These are phyloP conservation scores for Trichoderma koningiopsis DNA, from an alignment of 2,329 filamentous ascomycete species.

Conservation along the genomic window DNA sequence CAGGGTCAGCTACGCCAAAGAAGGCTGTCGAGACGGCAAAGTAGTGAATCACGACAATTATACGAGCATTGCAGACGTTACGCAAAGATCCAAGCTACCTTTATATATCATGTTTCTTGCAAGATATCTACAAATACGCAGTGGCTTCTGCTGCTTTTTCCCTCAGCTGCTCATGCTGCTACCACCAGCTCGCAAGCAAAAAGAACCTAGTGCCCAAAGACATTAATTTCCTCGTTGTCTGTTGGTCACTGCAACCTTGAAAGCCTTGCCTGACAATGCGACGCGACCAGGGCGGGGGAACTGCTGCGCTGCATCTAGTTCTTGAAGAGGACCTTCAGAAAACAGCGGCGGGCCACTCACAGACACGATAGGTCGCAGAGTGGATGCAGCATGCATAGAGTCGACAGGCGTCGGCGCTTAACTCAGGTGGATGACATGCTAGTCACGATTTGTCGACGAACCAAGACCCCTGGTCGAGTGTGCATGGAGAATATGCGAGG, in stretches of 20 bases:
- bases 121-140: neutral
- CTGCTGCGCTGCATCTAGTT: slow-evolving; percentile 22
- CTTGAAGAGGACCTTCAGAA: slow-evolving; percentile 19
- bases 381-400: slow-evolving; percentile 50
- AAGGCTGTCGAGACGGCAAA: slow-evolving; percentile 1
- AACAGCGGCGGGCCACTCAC: slow-evolving; percentile 28
- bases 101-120: neutral
- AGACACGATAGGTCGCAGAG: slow-evolving; percentile 23
- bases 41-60: neutral
- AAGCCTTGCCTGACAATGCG: slow-evolving; percentile 13
- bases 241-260: neutral
- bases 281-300: slow-evolving; percentile 17
- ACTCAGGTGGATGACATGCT: slow-evolving; percentile 45
- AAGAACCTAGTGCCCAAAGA: neutral
- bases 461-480: neutral
- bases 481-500: slow-evolving; percentile 13
- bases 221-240: neutral
- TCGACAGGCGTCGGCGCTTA: slow-evolving; percentile 62
- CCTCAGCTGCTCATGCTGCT: neutral
- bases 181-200: neutral
- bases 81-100: neutral
- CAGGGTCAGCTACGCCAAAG: slow-evolving; percentile 15
- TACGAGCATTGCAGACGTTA: neutral
- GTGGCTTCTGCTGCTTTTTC: neutral
- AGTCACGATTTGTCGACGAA: slow-evolving; percentile 38